Conservation (phyloP, 2,329 filamentous ascomycete species). For the Claviceps africana region DNA sequence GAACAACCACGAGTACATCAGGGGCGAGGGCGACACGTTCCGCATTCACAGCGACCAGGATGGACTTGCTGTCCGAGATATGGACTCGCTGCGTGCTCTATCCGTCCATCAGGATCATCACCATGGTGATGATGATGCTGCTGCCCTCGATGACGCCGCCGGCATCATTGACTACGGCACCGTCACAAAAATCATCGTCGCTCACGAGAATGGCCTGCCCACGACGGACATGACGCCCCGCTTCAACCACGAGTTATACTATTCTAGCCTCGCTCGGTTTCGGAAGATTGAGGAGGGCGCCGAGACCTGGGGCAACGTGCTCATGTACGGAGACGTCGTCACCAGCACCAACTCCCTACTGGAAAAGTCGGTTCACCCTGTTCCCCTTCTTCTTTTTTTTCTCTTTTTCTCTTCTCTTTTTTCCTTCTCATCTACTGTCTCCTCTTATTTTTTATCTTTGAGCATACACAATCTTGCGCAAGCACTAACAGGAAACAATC, state of each 20-base stretch:
- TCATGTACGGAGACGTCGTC: slow-evolving; percentile 83
- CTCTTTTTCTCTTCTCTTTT: not conserved
- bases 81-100: slow-evolving; percentile 38
- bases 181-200: slow-evolving; percentile 57
- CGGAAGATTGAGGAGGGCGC: slow-evolving; percentile 41
- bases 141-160: slow-evolving; percentile 23
- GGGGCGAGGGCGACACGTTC: slow-evolving; percentile 72
- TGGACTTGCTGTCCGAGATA: slow-evolving; percentile 37
- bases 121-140: not conserved
- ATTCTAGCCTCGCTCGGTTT: slow-evolving; percentile 54
- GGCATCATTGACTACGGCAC: slow-evolving; percentile 62
- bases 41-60: slow-evolving; percentile 55
- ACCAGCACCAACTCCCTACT: slow-evolving; percentile 89
- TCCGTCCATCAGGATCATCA: slow-evolving; percentile 12
- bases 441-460: too few species aligned
- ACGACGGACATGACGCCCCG: slow-evolving; percentile 61
- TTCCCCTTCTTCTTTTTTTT: not conserved
- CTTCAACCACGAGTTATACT: slow-evolving; percentile 76
- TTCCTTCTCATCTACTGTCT: not conserved
- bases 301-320: slow-evolving; percentile 55
- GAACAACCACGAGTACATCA: slow-evolving; percentile 56
- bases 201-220: slow-evolving; percentile 57
- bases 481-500: not conserved
- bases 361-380: slow-evolving; percentile 50
- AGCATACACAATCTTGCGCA: not conserved